A percentile compares a stretch with the other conserved stretches of the same genome.
These are phyloP conservation scores for Adenanthera pavonina DNA, from an alignment of 306 rosid species.

Conservation along the genomic window DNA sequence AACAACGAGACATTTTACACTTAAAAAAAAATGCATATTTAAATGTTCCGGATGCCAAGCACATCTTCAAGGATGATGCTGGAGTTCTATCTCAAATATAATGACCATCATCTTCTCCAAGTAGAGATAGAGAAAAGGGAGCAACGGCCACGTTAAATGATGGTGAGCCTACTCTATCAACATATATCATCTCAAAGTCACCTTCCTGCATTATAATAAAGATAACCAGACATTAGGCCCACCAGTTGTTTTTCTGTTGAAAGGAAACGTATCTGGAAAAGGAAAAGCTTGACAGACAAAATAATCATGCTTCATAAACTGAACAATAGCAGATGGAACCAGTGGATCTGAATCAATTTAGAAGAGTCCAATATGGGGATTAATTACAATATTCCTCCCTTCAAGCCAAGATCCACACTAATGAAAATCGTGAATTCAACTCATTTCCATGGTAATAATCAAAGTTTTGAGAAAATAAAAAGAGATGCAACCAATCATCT, in stretches of 20 bases:
- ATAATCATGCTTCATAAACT: slow-evolving; percentile 11
- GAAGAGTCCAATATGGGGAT: neutral
- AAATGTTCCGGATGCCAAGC: slow-evolving; percentile 30
- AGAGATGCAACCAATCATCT: slow-evolving; percentile 23
- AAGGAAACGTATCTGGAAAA: slow-evolving; percentile 12
- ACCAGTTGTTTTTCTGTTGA: slow-evolving; percentile 7
- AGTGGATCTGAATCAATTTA: slow-evolving; percentile 2
- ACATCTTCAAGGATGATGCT: slow-evolving; percentile 22
- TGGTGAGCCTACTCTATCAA: slow-evolving; percentile 44
- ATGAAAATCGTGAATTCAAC: slow-evolving; percentile 13
- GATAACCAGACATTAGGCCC: slow-evolving; percentile 11
- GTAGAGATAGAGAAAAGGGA: slow-evolving; percentile 53
- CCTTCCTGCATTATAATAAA: slow-evolving; percentile 54
- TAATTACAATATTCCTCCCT: slow-evolving; percentile 10
- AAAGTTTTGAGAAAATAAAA: slow-evolving; percentile 26
- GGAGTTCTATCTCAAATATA: slow-evolving; percentile 38
- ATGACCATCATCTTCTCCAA: slow-evolving; percentile 51
- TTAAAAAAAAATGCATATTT: neutral
- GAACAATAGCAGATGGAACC: slow-evolving; percentile 24
- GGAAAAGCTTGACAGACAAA: slow-evolving; percentile 19
- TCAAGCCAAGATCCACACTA: neutral
- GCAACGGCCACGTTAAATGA: slow-evolving; percentile 57
- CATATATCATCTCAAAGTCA: slow-evolving; percentile 61
- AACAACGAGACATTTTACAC: slow-evolving; percentile 12
- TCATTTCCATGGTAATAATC: slow-evolving; percentile 20